A percentile compares a stretch with the other conserved stretches of the same genome.
These are phyloP conservation scores for Psilocybe azurescens DNA, from an alignment of 768 basidiomycete species.

Conservation along the genomic window DNA sequence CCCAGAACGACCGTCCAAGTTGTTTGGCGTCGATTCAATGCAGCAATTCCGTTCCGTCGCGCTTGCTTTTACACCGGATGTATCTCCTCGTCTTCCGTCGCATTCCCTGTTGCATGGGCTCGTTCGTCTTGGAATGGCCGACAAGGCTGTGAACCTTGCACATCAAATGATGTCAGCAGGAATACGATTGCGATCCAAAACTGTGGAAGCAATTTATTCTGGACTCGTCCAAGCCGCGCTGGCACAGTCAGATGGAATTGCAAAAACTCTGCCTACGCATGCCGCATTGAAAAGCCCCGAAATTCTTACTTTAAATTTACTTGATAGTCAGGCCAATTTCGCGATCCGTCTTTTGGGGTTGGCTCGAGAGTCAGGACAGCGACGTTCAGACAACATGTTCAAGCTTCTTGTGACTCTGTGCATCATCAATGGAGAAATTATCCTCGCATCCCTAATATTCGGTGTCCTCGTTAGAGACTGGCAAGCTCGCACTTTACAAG, in stretches of 20 bases:
- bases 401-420: constrained; percentile 64
- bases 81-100: constrained; percentile 64
- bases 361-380: constrained; percentile 59
- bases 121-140: constrained; percentile 52
- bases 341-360: constrained; percentile 57
- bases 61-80: constrained; percentile 50
- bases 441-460: constrained; percentile 76
- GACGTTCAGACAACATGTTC: constrained; percentile 65
- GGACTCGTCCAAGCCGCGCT: constrained; percentile 23
- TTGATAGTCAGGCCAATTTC: constrained; percentile 47
- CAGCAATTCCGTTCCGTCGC: constrained; percentile 41
- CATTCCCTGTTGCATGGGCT: constrained; percentile 72
- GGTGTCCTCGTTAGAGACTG: constrained; percentile 68
- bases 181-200: constrained; percentile 51
- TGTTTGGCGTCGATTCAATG: constrained; percentile 23
- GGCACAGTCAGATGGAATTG: background rate
- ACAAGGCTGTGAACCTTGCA: constrained; percentile 54
- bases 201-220: constrained; percentile 52
- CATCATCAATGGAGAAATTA: constrained; percentile 78
- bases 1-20: constrained; percentile 1
- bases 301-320: constrained; percentile 35
- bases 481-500: constrained; percentile 44
- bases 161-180: constrained; percentile 59
- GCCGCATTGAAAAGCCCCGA: constrained; percentile 15
- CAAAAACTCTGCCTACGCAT: constrained; percentile 15